Evolutionary conservation across 192 early-diverging fungal species (phyloP), one percentile per base, ranked within the genome.

Genomic region (Cetraspora pellucida): DNA sequence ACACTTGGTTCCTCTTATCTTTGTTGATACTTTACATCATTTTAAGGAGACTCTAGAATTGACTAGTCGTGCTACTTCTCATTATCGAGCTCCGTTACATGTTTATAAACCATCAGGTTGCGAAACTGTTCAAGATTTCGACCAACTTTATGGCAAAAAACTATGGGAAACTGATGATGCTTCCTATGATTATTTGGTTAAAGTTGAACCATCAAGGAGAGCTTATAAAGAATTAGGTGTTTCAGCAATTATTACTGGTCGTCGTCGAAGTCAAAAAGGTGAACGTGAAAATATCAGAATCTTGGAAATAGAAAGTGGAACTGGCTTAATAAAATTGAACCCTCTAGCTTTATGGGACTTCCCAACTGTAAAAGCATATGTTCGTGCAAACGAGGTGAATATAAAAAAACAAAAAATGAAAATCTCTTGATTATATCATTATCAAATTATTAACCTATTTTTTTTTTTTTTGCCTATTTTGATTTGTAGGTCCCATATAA

Each of bases 21-120:
- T 98, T 73, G 82, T 98, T 71, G 97, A 98, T 83, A 98, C 97
- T 4, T 84, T 98, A 57, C 93, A 98, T 81, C 94, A 98, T 83
- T 98, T 98, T 85, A 81, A 88, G 64, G 97, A 98, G 78, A 98
- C 97, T 28, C 78, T 96, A 25, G 91, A 93, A 14, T 83, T 98
- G 52, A 91, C 93, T 25, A 63, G 88, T 10, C 87, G 86, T 50
- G 91, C 86, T 72, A 81, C 91, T 61, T 77, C 87, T 19, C 87
- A 86, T 57, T 97, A 96, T 88, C 78, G 84, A 58, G 86, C 87
- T 46, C 89, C 89, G 27, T 80, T 90, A 31, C 82, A 93, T 31
- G 81, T 90, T 54, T 96, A 87, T 86, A 90, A 91, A 77, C 95
- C 96, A 10, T 78, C 86, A 17, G 86, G 83, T 61, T 87, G 82